These are phyloP conservation scores for Coemansia javaensis DNA, from an alignment of 192 early-diverging fungal species.

Conservation along the genomic window DNA sequence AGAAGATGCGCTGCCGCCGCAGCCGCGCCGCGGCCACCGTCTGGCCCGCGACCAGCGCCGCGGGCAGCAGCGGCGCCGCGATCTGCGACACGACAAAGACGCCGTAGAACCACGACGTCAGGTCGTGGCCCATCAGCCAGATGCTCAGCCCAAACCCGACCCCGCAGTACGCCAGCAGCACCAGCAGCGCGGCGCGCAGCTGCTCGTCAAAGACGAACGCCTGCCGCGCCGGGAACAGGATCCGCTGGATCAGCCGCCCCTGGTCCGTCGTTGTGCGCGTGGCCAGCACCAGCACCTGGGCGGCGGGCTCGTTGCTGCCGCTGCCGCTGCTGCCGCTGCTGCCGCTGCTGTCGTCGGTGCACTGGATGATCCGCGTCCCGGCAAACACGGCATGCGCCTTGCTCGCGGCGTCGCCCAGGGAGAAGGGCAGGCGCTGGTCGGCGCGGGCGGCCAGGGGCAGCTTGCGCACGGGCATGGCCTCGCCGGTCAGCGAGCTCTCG, in stretches of 20 bases:
- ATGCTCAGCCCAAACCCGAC: slow-evolving; percentile 54
- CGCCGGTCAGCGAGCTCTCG: slow-evolving; percentile 71
- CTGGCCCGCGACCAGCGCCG: slow-evolving; percentile 71
- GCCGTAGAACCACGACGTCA: slow-evolving; percentile 70
- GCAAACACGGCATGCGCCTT: slow-evolving; percentile 64
- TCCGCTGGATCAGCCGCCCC: slow-evolving; percentile 69
- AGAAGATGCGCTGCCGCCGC: slow-evolving; percentile 59
- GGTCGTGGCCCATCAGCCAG: slow-evolving; percentile 59
- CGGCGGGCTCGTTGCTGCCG: no score
- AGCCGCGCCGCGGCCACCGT: slow-evolving; percentile 63
- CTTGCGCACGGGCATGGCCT: slow-evolving; percentile 77
- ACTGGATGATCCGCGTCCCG: slow-evolving; percentile 65
- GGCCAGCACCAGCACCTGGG: slow-evolving; percentile 56
- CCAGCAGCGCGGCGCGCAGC: slow-evolving; percentile 62
- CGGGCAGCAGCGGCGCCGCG: slow-evolving; percentile 64
- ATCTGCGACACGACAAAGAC: slow-evolving; percentile 70
- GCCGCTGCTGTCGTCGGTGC: slow-evolving; percentile 24
- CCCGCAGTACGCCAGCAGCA: slow-evolving; percentile 65
- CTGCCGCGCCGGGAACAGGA: slow-evolving; percentile 64
- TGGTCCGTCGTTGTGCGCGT: slow-evolving; percentile 67
- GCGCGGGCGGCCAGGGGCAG: slow-evolving; percentile 59
- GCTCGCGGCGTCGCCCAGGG: slow-evolving; percentile 16
- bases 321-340: no score
- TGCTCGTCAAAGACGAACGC: slow-evolving; percentile 79
- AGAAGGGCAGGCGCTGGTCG: slow-evolving; percentile 44